phyloP scores from a whole-genome alignment of 2,329 filamentous ascomycete genomes.

The Fusarium sp. region DNA sequence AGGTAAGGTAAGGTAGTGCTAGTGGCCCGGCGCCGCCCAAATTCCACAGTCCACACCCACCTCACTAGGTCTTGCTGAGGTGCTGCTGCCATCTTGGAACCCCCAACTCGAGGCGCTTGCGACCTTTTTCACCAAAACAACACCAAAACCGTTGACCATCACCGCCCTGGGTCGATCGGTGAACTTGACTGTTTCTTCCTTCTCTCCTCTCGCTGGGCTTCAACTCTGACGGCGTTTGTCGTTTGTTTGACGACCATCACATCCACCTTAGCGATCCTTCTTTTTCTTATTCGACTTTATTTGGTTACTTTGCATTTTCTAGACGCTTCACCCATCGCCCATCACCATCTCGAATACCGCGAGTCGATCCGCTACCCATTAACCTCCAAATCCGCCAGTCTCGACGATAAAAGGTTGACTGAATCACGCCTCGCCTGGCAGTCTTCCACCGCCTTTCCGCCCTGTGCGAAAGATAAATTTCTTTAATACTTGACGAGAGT shows the following conservation, averaged over 20 bases:
- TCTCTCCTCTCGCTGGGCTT: not conserved
- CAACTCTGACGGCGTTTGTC: slow-evolving; percentile 4
- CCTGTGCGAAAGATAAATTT: not conserved
- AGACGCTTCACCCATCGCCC: not conserved
- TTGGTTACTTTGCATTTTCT: slow-evolving; percentile 1
- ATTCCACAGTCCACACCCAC: slow-evolving; percentile 40
- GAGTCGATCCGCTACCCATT: slow-evolving; percentile 3
- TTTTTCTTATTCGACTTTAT: not conserved
- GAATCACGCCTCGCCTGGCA: slow-evolving; percentile 30
- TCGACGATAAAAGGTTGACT: slow-evolving; percentile 25
- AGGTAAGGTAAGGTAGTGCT: slow-evolving; percentile 21
- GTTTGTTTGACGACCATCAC: slow-evolving; percentile 15
- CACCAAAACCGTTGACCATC: slow-evolving; percentile 34
- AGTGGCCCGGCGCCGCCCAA: slow-evolving; percentile 37
- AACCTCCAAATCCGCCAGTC: not conserved
- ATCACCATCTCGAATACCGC: slow-evolving; percentile 14
- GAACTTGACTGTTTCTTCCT: slow-evolving; percentile 28
- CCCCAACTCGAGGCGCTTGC: slow-evolving; percentile 42
- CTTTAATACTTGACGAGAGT: slow-evolving; percentile 29
- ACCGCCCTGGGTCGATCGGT: slow-evolving; percentile 37
- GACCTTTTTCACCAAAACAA: slow-evolving; percentile 46
- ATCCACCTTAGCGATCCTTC: slow-evolving; percentile 23
- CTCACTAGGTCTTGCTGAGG: slow-evolving; percentile 3
- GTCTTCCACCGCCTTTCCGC: slow-evolving; percentile 2
- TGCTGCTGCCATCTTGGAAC: slow-evolving; percentile 30